Base-by-base conservation (phyloP, 2,329 filamentous ascomycete genomes). In the Penicillium verrucosum region DNA sequence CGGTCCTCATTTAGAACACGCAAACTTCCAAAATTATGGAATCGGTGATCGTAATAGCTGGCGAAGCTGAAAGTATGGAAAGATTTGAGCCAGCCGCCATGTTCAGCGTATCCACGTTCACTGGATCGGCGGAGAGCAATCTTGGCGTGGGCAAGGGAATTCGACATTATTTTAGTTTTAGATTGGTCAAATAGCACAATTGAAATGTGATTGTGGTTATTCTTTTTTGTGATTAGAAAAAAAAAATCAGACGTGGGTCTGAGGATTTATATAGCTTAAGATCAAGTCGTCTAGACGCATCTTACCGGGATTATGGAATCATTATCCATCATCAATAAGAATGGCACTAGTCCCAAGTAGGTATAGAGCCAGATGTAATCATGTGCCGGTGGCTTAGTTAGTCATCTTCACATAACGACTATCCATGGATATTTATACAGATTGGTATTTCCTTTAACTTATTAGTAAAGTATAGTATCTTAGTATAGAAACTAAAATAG, bases 1-100 rank as follows among this genome's bases (percentile, higher is more conserved):
- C 90, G 87, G 73, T 96, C 91, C 77, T 96, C 91, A 69, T 96
- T 96, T 68, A 96, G 86, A 38, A 96, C 90, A 55, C 91, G 85
- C 45, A 96, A 81, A 27, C 87, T 83, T 8, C 92, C 91, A 69
- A 89, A 95, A 60, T 83, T 81, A 44, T 82, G 81, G 76, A 85
- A 88, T 27, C 75, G 72, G 2, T 88, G 87, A 69, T 91, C 82
- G 73, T 86, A 86, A 76, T 87, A 87, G 38, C 75, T 80, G 41
- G 89, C 89, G 74, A 96, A 95, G 67, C 84, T 88, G 80, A 96
- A 95, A 61, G 87, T 90, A 78, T 95, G 90, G 77, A 89, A 94
- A 8, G 87, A 88, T 77, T 93, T 89, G 9, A 96, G 83, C 91
- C 91, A 96, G 73, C 89, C 90, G 75, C 89, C 90, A 73, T 95